Base-by-base conservation (phyloP, 2,329 filamentous ascomycete genomes). In the Aaosphaeria arxii region DNA sequence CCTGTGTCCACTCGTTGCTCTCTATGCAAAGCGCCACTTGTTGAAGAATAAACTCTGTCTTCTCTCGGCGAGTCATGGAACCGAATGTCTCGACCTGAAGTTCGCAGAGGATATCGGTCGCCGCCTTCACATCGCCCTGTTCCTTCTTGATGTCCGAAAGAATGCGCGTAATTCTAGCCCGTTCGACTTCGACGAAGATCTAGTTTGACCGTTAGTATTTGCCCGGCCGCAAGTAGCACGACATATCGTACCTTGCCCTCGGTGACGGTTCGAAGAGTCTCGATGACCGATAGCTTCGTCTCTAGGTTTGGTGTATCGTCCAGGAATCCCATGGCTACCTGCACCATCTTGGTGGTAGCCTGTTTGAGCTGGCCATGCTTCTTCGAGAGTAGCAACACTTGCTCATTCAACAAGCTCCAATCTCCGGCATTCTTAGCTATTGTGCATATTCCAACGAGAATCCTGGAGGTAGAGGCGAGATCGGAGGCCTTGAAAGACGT, bases 291-390 rank as follows among this genome's bases (percentile, higher is more conserved):
- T 48, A 99, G 79, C 77, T 97, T 99, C 33, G 85, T 91, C 60
- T 96, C 91, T 52, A 89, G 67, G 64, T 84, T 87, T 32, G 94
- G 91, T 24, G 91, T 91, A 42, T 88, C 84, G 66, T 95, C 88
- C 64, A 99, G 76, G 73, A 97, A 96, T 51, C 78, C 81, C 86
- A 99, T 96, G 54, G 96, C 91, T 42, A 86, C 87, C 79, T 99
- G 94, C 52, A 99, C 91, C 94, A 99, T 99, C 79, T 92, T 94
- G 63, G 94, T 97, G 65, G 91, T 94, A 66, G 94, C 94, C 75
- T 97, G 94, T 76, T 99, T 99, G 69, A 99, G 91, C 78, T 99
- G 94, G 63, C 91, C 89, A 88, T 99, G 94, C 79, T 99, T 99
- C 85, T 99, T 99, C 57, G 94, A 97, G 49, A 99, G 81, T 56